Percentiles rank a stretch among this genome's conserved stretches.
phyloP scores from a whole-genome alignment of 345 rosid genomes.

The Raphanus raphanistrum region DNA sequence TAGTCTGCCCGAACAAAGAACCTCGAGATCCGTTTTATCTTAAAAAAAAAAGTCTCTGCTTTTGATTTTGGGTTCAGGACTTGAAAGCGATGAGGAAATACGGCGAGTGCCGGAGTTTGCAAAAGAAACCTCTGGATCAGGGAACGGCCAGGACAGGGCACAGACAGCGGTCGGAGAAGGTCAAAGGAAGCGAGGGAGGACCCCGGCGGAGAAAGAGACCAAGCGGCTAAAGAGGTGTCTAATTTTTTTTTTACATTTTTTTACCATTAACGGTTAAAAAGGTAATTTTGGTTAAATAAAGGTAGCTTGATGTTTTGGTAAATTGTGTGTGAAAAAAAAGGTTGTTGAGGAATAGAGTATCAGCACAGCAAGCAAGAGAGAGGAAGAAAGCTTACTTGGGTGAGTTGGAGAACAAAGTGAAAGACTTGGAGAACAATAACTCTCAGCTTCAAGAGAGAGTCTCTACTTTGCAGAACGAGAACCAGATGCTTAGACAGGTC shows the following conservation, averaged over 20 bases:
- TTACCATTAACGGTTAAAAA: neutral
- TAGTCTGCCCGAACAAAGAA: conserved; percentile 17
- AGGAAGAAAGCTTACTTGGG: conserved; percentile 89
- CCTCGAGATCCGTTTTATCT: conserved; percentile 24
- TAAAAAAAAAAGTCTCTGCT: neutral
- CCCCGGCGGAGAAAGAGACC: conserved; percentile 88
- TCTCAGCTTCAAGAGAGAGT: conserved; percentile 89
- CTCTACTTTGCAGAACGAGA: conserved; percentile 93
- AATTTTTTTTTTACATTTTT: neutral
- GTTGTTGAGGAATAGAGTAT: conserved; percentile 98
- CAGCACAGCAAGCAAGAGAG: conserved; percentile 99
- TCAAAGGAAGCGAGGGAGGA: conserved; percentile 78
- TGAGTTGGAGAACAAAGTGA: conserved; percentile 75
- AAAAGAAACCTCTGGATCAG: conserved; percentile 46
- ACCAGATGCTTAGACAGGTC: conserved; percentile 98
- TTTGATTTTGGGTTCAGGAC: conserved; percentile 40
- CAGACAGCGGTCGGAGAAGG: conserved; percentile 57
- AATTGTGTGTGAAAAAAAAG: conserved; percentile 34
- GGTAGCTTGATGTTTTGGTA: conserved; percentile 28
- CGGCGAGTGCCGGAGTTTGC: conserved; percentile 90
- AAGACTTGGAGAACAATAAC: conserved; percentile 87
- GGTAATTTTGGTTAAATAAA: neutral
- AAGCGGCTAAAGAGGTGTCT: conserved; percentile 79
- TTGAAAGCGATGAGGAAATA: conserved; percentile 98
- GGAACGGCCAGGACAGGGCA: conserved; percentile 46